Evolutionary conservation across 352 stramenopile species (phyloP), one percentile per base, ranked within the genome.

Genomic region (Pythium chondricola): DNA sequence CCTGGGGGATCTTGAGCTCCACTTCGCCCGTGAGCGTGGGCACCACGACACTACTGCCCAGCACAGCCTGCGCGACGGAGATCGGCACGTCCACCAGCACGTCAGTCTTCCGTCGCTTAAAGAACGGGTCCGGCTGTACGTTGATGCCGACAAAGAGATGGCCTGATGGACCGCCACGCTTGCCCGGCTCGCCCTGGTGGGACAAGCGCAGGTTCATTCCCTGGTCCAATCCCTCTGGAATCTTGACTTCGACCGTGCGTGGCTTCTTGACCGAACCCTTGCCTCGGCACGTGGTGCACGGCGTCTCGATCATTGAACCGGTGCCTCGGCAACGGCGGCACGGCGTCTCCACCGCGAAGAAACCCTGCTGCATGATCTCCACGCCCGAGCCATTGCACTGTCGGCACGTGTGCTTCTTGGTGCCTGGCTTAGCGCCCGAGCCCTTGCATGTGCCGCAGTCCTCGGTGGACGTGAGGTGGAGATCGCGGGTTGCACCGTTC

Each of bases 11-110:
- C 73, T 97, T 99, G 56, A 99, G 85, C 61, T 98, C 95, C 14
- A 98, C 95, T 67, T 98, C 93, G 21, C 97, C 96, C 20, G 92
- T 90, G 14, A 99, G 66, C n/a, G 96, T 99, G 14, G 94, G 90
- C 16, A 99, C 95, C 46, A 98, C 90, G 21, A 99, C 75, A 2
- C 74, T 89, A 26, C 90, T 87, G 42, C 97, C 95, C 6, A 98
- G 65, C 20, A 98, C 83, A 6, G 94, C 95, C 54, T 98, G 81
- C 9, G 83, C 88, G 25, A 98, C 67, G 22, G 77, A 94, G 41
- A 98, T 96, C 1, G 93, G 90, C 24, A 97, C 81, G 49, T 98
- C 89, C 14, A 96, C 91, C 57, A 97, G 85, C 31, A 99, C 83
- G 64, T 99, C 91, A 29, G 74, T 83, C 58, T 96, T 96, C 61